phyloP scores from a whole-genome alignment of 2,329 filamentous ascomycete genomes.

The Aspergillus aculeatinus region DNA sequence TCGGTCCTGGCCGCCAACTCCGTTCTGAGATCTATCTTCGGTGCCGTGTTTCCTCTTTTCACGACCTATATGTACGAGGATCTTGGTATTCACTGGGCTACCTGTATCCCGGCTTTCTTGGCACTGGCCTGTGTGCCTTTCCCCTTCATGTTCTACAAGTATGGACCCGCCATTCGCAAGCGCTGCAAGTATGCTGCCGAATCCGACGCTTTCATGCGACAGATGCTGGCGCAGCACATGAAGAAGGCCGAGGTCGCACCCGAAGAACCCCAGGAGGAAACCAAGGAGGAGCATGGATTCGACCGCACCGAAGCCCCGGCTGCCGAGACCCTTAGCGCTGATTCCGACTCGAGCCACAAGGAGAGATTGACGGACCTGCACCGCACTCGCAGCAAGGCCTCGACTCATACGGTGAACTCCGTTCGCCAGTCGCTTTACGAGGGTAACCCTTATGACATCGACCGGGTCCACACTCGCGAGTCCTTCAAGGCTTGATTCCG shows the following conservation, averaged over 20 bases:
- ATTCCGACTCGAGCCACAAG: slow-evolving; percentile 22
- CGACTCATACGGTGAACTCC: slow-evolving; percentile 25
- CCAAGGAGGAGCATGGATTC: slow-evolving; percentile 22
- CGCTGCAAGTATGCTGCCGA: slow-evolving; percentile 43
- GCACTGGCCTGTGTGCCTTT: slow-evolving; percentile 47
- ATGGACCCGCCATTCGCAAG: slow-evolving; percentile 40
- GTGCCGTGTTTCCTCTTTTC: slow-evolving; percentile 51
- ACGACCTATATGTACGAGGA: slow-evolving; percentile 46
- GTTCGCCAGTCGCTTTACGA: slow-evolving; percentile 38
- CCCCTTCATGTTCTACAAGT: slow-evolving; percentile 47
- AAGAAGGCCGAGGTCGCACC: slow-evolving; percentile 9
- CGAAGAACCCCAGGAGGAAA: slow-evolving; percentile 20
- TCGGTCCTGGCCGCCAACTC: slow-evolving; percentile 47
- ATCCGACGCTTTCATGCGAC: slow-evolving; percentile 39
- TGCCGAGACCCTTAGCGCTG: slow-evolving; percentile 26
- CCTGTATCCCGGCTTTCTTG: slow-evolving; percentile 47
- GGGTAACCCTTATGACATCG: slow-evolving; percentile 46
- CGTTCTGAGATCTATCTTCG: slow-evolving; percentile 48
- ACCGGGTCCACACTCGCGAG: slow-evolving; percentile 44
- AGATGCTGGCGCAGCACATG: slow-evolving; percentile 30
- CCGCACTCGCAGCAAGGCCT: slow-evolving; percentile 29
- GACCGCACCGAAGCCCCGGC: slow-evolving; percentile 38
- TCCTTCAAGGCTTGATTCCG: slow-evolving; percentile 29
- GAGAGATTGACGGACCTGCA: slow-evolving; percentile 22
- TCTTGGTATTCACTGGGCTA: slow-evolving; percentile 51